Conservation (phyloP, 805 yeast genomes). For the Yarrowia keelungensis region DNA sequence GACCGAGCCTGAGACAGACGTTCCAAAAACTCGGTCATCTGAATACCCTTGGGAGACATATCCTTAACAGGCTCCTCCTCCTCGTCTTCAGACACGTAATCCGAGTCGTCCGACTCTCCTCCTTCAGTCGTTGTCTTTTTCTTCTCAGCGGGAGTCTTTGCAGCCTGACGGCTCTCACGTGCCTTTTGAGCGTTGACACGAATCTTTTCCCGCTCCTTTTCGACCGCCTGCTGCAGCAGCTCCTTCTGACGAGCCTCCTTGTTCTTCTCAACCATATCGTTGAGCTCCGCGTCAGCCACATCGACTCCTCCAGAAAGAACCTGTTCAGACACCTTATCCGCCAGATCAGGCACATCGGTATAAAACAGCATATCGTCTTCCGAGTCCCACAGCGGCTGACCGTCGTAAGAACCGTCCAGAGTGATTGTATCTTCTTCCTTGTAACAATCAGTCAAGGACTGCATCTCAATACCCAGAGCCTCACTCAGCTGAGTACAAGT, state of each 20-base stretch:
- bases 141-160: constrained; percentile 47
- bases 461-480: constrained; percentile 52
- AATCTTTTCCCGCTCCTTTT: constrained; percentile 41
- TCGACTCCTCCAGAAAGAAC: constrained; percentile 24
- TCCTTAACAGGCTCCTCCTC: constrained; percentile 50
- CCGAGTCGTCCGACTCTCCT: constrained; percentile 52
- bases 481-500: constrained; percentile 57
- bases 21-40: constrained; percentile 40
- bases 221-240: constrained; percentile 25
- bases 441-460: constrained; percentile 47
- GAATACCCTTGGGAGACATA: constrained; percentile 36
- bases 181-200: constrained; percentile 44
- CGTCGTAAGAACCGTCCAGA: constrained; percentile 39
- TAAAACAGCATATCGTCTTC: constrained; percentile 73
- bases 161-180: constrained; percentile 15
- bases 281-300: constrained; percentile 40
- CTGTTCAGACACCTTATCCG: constrained; percentile 46
- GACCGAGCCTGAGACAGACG: constrained; percentile 41
- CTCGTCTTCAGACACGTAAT: constrained; percentile 53
- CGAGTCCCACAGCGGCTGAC: constrained; percentile 63
- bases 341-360: constrained; percentile 67
- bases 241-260: constrained; percentile 37
- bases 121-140: constrained; percentile 51
- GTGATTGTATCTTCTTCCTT: constrained; percentile 45
- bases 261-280: constrained; percentile 45